Evolutionary conservation across 768 basidiomycete genomes (phyloP).

Genomic region (Lactifluus echinatus): DNA sequence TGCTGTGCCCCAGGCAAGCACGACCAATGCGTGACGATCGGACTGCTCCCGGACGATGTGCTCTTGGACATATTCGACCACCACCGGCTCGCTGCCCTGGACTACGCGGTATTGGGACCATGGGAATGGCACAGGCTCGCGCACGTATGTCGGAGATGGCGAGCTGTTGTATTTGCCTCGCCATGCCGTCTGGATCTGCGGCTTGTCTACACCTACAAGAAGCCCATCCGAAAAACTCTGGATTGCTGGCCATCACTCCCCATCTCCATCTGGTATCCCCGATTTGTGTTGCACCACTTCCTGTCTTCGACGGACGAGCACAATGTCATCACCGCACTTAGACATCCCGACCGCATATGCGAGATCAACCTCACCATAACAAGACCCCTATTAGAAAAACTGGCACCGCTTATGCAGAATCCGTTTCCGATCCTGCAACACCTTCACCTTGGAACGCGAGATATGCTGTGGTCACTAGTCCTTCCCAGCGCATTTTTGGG

Average conservation of each 20-base stretch:
- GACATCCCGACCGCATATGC: conserved; percentile 5
- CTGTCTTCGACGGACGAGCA: conserved; percentile 1
- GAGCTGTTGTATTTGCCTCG: conserved; percentile 5
- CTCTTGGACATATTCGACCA: conserved; percentile 14
- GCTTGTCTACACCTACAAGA: conserved; percentile 12
- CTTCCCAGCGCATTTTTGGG: conserved; percentile 8
- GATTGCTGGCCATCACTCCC: conserved; percentile 9
- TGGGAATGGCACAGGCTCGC: conserved; percentile 16
- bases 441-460: conserved; percentile 1
- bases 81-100: background rate
- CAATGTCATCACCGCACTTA: conserved; percentile 2
- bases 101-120: background rate
- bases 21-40: background rate
- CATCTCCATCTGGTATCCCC: conserved; percentile 11
- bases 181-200: conserved; percentile 7
- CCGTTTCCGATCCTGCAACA: background rate
- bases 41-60: conserved; percentile 10
- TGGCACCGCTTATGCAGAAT: background rate
- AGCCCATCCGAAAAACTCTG: conserved; percentile 3
- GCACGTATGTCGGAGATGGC: conserved; percentile 13
- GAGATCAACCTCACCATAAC: conserved; percentile 15
- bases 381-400: background rate
- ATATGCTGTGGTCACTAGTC: background rate
- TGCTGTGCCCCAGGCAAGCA: background rate
- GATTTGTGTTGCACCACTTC: background rate